These are phyloP conservation scores for Fusarium succisae DNA, from an alignment of 2,329 filamentous ascomycete genomes.

Conservation along the genomic window DNA sequence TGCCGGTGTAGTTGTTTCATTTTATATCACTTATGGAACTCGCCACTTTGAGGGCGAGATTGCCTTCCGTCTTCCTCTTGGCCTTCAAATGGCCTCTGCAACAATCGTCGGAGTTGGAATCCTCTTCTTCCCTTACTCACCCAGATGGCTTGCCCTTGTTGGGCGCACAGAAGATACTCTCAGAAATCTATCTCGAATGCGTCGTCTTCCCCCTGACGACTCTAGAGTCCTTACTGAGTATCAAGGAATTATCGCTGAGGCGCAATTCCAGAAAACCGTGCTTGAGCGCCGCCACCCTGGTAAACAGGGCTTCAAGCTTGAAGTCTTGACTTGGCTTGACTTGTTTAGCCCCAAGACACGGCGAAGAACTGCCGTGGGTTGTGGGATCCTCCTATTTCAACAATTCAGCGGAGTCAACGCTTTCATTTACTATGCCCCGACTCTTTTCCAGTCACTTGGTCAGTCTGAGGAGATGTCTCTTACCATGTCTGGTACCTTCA, in stretches of 20 bases:
- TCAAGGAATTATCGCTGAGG: conserved; percentile 64
- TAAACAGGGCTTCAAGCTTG: conserved; percentile 23
- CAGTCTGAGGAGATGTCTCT: conserved; percentile 49
- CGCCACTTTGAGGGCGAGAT: conserved; percentile 20
- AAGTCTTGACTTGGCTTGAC: conserved; percentile 58
- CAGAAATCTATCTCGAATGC: conserved; percentile 63
- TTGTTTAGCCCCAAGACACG: conserved; percentile 61
- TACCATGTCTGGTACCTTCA: conserved; percentile 53
- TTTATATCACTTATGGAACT: conserved; percentile 64
- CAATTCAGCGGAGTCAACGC: conserved; percentile 61
- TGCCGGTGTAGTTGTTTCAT: conserved; percentile 58
- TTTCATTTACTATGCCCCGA: conserved; percentile 49
- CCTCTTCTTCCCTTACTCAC: conserved; percentile 46
- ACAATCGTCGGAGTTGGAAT: not conserved
- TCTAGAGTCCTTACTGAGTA: conserved; percentile 69
- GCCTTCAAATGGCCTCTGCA: conserved; percentile 63
- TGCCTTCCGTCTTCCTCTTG: conserved; percentile 45
- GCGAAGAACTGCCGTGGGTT: conserved; percentile 58
- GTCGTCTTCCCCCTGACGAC: conserved; percentile 64
- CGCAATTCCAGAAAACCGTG: conserved; percentile 61
- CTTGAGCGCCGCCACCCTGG: conserved; percentile 11
- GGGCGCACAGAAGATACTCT: conserved; percentile 72
- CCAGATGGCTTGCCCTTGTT: conserved; percentile 74
- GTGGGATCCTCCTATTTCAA: conserved; percentile 57
- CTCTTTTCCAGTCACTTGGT: conserved; percentile 53